A percentile compares a stretch with the other conserved stretches of the same genome.
Evolutionary conservation across 257 asterid genomes (phyloP).

Genomic region (Fraxinus pennsylvanica): DNA sequence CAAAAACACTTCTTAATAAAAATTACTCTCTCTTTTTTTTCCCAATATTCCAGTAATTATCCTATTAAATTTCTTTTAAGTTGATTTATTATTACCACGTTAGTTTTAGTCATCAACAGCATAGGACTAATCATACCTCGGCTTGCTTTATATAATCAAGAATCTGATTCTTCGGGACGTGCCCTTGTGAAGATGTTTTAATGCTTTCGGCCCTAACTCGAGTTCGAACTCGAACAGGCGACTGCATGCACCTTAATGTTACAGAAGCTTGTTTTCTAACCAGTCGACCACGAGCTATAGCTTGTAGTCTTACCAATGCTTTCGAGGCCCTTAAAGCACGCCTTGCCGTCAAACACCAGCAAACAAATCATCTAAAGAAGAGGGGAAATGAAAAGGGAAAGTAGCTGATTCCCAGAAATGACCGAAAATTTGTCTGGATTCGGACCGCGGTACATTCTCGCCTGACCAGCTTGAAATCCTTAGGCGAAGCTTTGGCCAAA

Average conservation of each 20-base stretch:
- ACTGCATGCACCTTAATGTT: conserved; percentile 31
- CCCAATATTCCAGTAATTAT: no score
- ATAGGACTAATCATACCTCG: background rate
- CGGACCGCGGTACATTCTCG: conserved; percentile 89
- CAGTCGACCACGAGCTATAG: conserved; percentile 69
- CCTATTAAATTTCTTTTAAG: no score
- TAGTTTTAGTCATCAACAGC: no score
- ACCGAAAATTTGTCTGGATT: conserved; percentile 77
- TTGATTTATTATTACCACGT: no score
- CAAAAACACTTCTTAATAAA: no score
- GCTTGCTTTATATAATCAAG: conserved; percentile 2
- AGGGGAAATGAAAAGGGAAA: background rate
- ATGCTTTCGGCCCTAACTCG: conserved; percentile 63
- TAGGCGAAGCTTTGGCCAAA: conserved; percentile 75
- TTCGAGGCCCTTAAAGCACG: conserved; percentile 85
- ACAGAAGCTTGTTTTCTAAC: conserved; percentile 29
- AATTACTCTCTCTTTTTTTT: no score
- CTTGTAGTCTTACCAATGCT: conserved; percentile 90
- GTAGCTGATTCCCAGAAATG: conserved; percentile 62
- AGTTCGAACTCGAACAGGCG: conserved; percentile 32
- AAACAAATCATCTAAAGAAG: background rate
- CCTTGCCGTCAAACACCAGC: conserved; percentile 53
- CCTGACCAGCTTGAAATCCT: conserved; percentile 67
- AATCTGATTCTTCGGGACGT: conserved; percentile 16
- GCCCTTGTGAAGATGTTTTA: conserved; percentile 39